These are phyloP conservation scores for Penicillium ucsense DNA, from an alignment of 495 filamentous ascomycete genomes.

Conservation along the genomic window DNA sequence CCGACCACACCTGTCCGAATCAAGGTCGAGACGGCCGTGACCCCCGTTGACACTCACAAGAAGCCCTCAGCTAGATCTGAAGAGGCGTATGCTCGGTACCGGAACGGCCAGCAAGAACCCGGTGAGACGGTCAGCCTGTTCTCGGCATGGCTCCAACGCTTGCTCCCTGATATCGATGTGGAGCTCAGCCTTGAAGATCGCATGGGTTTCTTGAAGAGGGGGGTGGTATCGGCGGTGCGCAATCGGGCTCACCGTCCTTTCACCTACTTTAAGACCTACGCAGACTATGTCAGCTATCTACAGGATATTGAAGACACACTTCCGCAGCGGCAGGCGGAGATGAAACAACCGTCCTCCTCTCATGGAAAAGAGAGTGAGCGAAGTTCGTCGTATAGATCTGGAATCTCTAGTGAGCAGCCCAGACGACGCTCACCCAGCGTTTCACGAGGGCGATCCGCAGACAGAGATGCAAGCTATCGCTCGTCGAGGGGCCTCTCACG, in stretches of 20 bases:
- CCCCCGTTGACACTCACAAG: neutral
- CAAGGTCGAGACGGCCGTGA: too few relatives aligned
- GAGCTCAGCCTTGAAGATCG: neutral
- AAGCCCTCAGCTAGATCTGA: neutral
- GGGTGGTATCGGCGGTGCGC: neutral
- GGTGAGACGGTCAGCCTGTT: neutral
- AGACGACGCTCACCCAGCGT: neutral
- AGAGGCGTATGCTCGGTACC: neutral
- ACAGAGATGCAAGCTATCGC: too few relatives aligned
- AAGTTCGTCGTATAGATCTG: too few relatives aligned
- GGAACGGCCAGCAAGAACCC: neutral
- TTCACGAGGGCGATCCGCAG: neutral
- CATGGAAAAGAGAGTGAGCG: too few relatives aligned
- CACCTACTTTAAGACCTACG: neutral
- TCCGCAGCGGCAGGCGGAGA: neutral
- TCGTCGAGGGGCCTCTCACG: neutral
- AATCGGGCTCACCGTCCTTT: neutral
- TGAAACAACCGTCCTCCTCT: neutral
- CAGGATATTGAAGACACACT: constrained; percentile 1
- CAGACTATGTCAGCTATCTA: neutral
- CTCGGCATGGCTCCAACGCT: neutral
- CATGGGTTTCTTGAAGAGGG: neutral
- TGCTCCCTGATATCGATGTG: neutral
- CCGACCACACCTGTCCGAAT: too few relatives aligned
- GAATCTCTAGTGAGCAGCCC: too few relatives aligned